Base-by-base conservation (phyloP, 257 asterid species). In the Craterostigma plantagineum region DNA sequence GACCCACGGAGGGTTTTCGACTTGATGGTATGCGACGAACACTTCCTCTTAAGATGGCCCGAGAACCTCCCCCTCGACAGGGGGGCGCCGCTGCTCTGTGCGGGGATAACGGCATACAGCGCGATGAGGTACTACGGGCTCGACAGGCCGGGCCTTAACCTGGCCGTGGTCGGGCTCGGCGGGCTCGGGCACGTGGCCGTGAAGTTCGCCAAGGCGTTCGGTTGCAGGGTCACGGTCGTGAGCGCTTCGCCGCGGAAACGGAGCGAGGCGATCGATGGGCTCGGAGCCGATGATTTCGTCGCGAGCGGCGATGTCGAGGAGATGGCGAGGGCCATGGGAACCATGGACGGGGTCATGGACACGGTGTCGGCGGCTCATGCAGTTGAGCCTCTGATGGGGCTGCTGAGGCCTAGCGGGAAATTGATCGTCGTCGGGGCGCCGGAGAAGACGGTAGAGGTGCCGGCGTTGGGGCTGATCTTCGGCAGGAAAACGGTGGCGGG, bases 171-270 rank as follows among this genome's bases (percentile, higher is more conserved):
- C 17, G 75, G 75, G 51, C 57, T 63, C 11, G 75, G 75, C 7
- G 75, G 75, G 41, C 62, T 68, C 7, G 75, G 75, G 54, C 76
- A 63, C 12, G 62, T 68, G 14, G 76, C 65, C 0, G 65, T 68
- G 0, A 68, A 60, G 7, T 60, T 63, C 23, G 61, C 63, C 15
- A 68, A 68, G 47, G 76, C 71, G 0, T 60, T 68, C 14, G 71
- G 71, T 0, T 23, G 50, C 3, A 42, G 54, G 18, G 75, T 68
- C 0, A 68, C 75, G 3, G 75, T 68, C 3, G 57, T 63, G 35
- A 63, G 68, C 60, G 52, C 68, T 3, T 63, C 71, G 0, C 42
- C 13, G 4, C 7, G 35, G 11, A 68, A 68, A 40, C 53, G 39
- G 49, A 10, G 51, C 11, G 75, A 68, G 7, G 75, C 75, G 2